Evolutionary conservation across 805 yeast species (phyloP).

Genomic region (Ogataea neopini): DNA sequence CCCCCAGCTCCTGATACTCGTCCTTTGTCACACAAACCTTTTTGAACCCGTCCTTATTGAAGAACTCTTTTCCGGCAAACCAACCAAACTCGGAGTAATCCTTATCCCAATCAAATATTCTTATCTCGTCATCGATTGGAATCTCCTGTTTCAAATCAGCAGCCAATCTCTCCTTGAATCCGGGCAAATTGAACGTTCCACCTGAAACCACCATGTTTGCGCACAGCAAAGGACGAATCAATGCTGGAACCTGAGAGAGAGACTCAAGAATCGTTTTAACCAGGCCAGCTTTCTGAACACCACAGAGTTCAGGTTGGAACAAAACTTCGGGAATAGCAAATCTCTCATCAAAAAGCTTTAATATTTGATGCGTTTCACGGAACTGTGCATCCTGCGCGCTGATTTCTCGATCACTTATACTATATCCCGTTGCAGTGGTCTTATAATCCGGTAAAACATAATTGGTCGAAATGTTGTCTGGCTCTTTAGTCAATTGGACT

Average conservation of each 20-base stretch:
- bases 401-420: slow-evolving; percentile 20
- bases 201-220: slow-evolving; percentile 83
- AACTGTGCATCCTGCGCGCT: slow-evolving; percentile 5
- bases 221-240: slow-evolving; percentile 69
- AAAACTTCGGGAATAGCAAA: slow-evolving; percentile 85
- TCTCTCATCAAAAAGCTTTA: slow-evolving; percentile 77
- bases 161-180: slow-evolving; percentile 61
- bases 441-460: slow-evolving; percentile 89
- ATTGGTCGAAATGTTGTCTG: slow-evolving; percentile 48
- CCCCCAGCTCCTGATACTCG: slow-evolving; percentile 88
- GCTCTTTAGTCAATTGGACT: slow-evolving; percentile 23
- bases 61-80: slow-evolving; percentile 55
- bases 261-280: slow-evolving; percentile 69
- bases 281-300: slow-evolving; percentile 77
- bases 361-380: slow-evolving; percentile 46
- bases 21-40: slow-evolving; percentile 65
- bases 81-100: slow-evolving; percentile 48
- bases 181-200: slow-evolving; percentile 73
- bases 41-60: slow-evolving; percentile 45
- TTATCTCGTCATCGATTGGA: slow-evolving; percentile 70
- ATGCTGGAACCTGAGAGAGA: slow-evolving; percentile 69
- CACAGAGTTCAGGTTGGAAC: slow-evolving; percentile 82
- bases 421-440: slow-evolving; percentile 72
- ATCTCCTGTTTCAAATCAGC: slow-evolving; percentile 65
- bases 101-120: slow-evolving; percentile 38